Evolutionary conservation across 177 flowering plant genomes (phyloP), one percentile per base, ranked within the genome.

Genomic region (Vitis hybrid): DNA sequence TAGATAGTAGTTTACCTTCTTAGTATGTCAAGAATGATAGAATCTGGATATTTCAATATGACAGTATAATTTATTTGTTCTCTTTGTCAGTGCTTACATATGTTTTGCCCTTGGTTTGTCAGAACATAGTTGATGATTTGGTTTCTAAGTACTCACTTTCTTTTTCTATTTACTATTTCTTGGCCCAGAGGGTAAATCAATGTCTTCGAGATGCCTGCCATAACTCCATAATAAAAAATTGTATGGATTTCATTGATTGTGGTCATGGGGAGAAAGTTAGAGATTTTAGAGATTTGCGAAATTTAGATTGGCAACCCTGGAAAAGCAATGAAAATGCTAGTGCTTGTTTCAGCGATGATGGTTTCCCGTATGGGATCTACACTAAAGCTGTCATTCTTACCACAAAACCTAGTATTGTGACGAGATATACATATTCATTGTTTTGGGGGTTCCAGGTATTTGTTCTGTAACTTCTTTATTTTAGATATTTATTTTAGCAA

Each of bases 381-480:
- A 2, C 0, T 1, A 68, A 87, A 72, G 88, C 90, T 69, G 93
- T 94, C 72, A 73, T 70, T 48, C 81, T 94, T 67, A 86, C 94
- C 29, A 77, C 84, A 8, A 15, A 78, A 22, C 15, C 16, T 8
- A 84, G 81, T 66, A 22, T 80, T 0, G 3, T 75, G 39, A 87
- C 78, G 21, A 88, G 93, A 88, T 94, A 94, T 59, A 58, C 82
- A 5, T 94, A 90, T 74, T 88, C 97, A 50, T 74, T 91, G 51
- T 91, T 91, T 67, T 94, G 98, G 98, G 98, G 98, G 29, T 94
- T 94, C 74, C 98, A 90, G 98, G 97, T 93, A 90, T 64, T 31
- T 10, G 15, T 33, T n/a, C 6, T 48, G 2, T 56, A 18, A 48
- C 26, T 19, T 52, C 31, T 45, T 48, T 57, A 29, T 50, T 52